Evolutionary conservation across 1,284 basidiomycete species (phyloP).

Genomic region (Hypsizygus ulmarius): DNA sequence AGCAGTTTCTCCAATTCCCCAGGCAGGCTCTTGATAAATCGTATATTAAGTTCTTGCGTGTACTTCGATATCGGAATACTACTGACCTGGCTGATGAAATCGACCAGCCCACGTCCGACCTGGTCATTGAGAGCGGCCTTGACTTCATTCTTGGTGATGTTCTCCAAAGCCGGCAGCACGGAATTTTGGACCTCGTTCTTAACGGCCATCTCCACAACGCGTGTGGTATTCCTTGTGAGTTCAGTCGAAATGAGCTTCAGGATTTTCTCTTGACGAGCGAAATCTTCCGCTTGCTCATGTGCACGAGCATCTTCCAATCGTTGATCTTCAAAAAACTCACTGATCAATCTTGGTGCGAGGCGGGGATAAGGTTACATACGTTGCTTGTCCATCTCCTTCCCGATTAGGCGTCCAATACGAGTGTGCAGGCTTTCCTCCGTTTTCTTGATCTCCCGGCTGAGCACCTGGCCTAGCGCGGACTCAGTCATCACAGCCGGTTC

Average conservation of each 20-base stretch:
- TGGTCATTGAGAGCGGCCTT: conserved; percentile 72
- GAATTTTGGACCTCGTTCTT: conserved; percentile 78
- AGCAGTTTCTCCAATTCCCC: conserved; percentile 74
- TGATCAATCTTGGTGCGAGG: not conserved
- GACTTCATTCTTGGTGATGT: conserved; percentile 75
- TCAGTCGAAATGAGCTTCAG: conserved; percentile 82
- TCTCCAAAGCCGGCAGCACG: conserved; percentile 75
- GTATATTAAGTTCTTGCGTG: conserved; percentile 9
- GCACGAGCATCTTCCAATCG: conserved; percentile 75
- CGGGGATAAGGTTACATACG: conserved; percentile 42
- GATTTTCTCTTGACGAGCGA: conserved; percentile 80
- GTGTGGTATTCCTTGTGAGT: conserved; percentile 78
- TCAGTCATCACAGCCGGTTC: conserved; percentile 46
- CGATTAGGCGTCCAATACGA: conserved; percentile 69
- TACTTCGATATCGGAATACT: conserved; percentile 1
- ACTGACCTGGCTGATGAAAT: conserved; percentile 70
- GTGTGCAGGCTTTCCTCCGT: conserved; percentile 75
- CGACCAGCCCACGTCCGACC: conserved; percentile 66
- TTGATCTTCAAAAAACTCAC: conserved; percentile 50
- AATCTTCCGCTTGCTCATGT: conserved; percentile 73
- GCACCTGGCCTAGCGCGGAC: conserved; percentile 48
- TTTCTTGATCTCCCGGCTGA: conserved; percentile 74
- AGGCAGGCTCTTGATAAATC: conserved; percentile 62
- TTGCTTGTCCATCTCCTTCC: conserved; percentile 85
- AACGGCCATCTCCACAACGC: conserved; percentile 81